These are phyloP conservation scores for Beta corolliflora DNA, from an alignment of 179 eudicot genomes.

Conservation along the genomic window DNA sequence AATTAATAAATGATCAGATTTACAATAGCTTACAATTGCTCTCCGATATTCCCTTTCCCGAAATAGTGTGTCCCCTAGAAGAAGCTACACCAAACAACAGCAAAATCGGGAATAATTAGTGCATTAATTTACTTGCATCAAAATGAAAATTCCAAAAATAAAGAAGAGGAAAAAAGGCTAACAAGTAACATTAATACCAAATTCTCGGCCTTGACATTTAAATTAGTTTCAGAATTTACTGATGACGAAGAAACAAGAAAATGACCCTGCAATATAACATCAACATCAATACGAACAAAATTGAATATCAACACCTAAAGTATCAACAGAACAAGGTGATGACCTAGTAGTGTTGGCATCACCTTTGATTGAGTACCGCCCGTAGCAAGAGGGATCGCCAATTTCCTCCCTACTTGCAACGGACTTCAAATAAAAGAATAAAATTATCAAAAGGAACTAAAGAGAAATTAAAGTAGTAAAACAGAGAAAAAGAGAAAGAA, in stretches of 20 bases:
- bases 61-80: slow-evolving; percentile 76
- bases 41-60: slow-evolving; percentile 73
- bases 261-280: slow-evolving; percentile 49
- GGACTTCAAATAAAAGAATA: too few relatives aligned
- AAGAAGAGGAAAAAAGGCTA: not conserved
- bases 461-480: not conserved
- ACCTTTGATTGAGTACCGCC: too few relatives aligned
- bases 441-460: not conserved
- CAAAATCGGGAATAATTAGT: not conserved
- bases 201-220: slow-evolving; percentile 76
- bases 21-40: slow-evolving; percentile 69
- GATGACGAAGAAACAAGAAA: slow-evolving; percentile 81
- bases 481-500: not conserved
- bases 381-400: too few relatives aligned
- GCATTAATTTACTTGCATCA: slow-evolving; percentile 7
- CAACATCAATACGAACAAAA: slow-evolving; percentile 38
- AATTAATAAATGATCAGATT: too few relatives aligned
- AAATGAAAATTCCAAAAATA: not conserved
- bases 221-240: slow-evolving; percentile 52
- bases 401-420: too few relatives aligned
- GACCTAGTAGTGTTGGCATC: too few relatives aligned
- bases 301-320: slow-evolving; percentile 43
- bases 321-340: not conserved
- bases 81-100: slow-evolving; percentile 45
- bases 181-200: slow-evolving; percentile 44